Evolutionary conservation across 495 filamentous ascomycete genomes (phyloP), one percentile per base, ranked within the genome.

Genomic region (Diplogelasinospora grovesii): DNA sequence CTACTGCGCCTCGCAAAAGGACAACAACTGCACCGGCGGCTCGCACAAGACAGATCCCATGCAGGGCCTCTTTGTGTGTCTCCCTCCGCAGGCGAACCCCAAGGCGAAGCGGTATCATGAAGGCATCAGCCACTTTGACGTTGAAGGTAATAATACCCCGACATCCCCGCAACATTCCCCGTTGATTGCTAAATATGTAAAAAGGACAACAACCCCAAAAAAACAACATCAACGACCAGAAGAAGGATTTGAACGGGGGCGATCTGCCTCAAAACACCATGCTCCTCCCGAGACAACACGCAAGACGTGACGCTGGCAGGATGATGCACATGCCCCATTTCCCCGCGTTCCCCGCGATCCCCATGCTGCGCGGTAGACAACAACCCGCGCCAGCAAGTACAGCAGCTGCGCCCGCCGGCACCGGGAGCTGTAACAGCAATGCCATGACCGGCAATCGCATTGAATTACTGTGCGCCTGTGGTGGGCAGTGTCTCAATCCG

Each of bases 51-150:
- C 65, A 8, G 61, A 60, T 26, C 53, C 61, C 9, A 48, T 57
- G 26, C 48, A 69, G 36, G 64, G 57, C 9, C 59, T 69, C 20
- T 69, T 61, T 47, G 54, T 67, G 37, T 69, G 65, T 48, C 56
- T 69, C 33, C 56, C 48, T 11, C 41, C 38, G 16, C 34, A 30
- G 11, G 22, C 36, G 31, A 49, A 40, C 39, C 58, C 56, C 5
- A 50, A 55, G 43, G 53, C 49, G 15, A 52, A 50, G 0, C 44
- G 22, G 9, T 8, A 16, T 15, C 8, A 23, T 9, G 22, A 37
- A 18, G 11, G 15, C 40, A 22, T 13, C 22, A 37, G 33, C 19
- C 13, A 28, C n/a, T n/a, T n/a, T n/a, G n/a, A n/a, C n/a, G n/a
- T n/a, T n/a, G n/a, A n/a, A n/a, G n/a, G n/a, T n/a, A n/a, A n/a